These are phyloP conservation scores for Trematosphaeria pertusa DNA, from an alignment of 2,329 filamentous ascomycete genomes.

Conservation along the genomic window DNA sequence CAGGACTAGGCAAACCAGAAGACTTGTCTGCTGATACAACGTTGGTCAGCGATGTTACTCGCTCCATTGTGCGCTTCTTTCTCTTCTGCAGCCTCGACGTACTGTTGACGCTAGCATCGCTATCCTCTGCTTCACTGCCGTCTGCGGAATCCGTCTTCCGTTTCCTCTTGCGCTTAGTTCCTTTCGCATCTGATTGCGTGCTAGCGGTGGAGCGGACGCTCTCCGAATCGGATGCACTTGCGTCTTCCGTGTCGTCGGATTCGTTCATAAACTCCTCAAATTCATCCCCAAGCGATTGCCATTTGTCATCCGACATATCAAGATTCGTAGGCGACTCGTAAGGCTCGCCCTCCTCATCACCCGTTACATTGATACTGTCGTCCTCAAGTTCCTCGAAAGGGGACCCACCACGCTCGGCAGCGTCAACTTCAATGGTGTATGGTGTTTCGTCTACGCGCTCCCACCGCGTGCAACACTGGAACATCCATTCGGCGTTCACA, in stretches of 20 bases:
- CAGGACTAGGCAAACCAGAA: constrained; percentile 49
- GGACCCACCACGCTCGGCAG: constrained; percentile 61
- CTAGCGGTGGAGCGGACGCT: constrained; percentile 42
- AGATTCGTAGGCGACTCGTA: constrained; percentile 31
- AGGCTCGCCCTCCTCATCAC: constrained; percentile 43
- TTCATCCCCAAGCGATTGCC: constrained; percentile 69
- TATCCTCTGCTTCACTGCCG: constrained; percentile 50
- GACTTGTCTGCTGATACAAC: constrained; percentile 49
- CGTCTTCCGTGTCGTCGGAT: constrained; percentile 43
- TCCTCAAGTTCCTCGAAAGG: constrained; percentile 53
- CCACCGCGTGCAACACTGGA: constrained; percentile 86
- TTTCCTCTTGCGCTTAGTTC: constrained; percentile 46
- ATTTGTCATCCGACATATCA: constrained; percentile 42
- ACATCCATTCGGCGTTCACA: constrained; percentile 89
- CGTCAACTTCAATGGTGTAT: constrained; percentile 79
- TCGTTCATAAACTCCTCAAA: constrained; percentile 74
- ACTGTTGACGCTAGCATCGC: constrained; percentile 45
- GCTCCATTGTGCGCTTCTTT: constrained; percentile 56
- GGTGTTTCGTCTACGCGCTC: constrained; percentile 76
- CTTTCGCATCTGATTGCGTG: constrained; percentile 31
- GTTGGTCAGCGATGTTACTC: constrained; percentile 56
- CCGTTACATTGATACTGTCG: constrained; percentile 50
- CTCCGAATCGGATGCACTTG: constrained; percentile 40
- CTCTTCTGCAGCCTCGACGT: constrained; percentile 54
- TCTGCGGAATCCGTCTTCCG: constrained; percentile 38